Evolutionary conservation across 225 moss, liverwort and hornwort species (phyloP), one percentile per base, ranked within the genome.

Genomic region (Ulota crispa): DNA sequence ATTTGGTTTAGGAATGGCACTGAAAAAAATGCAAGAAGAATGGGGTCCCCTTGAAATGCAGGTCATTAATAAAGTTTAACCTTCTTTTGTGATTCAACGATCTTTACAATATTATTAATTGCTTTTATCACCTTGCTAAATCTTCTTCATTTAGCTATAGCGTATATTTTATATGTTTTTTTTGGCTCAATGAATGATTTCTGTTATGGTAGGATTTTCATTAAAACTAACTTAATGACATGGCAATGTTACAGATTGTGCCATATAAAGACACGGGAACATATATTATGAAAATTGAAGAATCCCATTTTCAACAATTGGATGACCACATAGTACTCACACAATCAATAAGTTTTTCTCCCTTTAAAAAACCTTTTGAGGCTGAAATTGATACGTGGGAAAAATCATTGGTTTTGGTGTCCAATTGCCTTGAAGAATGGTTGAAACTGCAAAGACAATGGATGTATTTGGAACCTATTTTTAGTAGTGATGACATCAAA

Each of bases 381-480:
- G 91, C 87, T 0, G 87, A 73, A n/a, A 93, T 93, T 86, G 86
- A 89, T 19, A 96, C 92, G 78, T 96, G 96, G 94, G 94, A 91
- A 7, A 75, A 72, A 39, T 75, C 87, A 53, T 84, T 96, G 54
- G 30, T 88, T 77, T 87, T 92, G 32, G 89, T 94, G 7, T 96
- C 88, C 2, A 85, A 90, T 81, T 91, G 85, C 6, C 64, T 96
- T 18, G 96, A 94, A 68, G 96, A 96, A 85, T 96, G 96, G 96
- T 74, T 91, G n/a, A 94, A 92, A 91, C 90, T 96, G 18, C 96
- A 96, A 83, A 89, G 96, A 20, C 94, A 94, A 64, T 96, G 93
- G 94, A 94, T 96, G 93, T 96, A 96, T 31, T 83, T 96, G 19
- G 93, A 94, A 83, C 96, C 96, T 71, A 96, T 96, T 31, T 94